Evolutionary conservation across 116 monocot species (phyloP), one percentile per base, ranked within the genome.

Genomic region (Phalaenopsis hybrid): DNA sequence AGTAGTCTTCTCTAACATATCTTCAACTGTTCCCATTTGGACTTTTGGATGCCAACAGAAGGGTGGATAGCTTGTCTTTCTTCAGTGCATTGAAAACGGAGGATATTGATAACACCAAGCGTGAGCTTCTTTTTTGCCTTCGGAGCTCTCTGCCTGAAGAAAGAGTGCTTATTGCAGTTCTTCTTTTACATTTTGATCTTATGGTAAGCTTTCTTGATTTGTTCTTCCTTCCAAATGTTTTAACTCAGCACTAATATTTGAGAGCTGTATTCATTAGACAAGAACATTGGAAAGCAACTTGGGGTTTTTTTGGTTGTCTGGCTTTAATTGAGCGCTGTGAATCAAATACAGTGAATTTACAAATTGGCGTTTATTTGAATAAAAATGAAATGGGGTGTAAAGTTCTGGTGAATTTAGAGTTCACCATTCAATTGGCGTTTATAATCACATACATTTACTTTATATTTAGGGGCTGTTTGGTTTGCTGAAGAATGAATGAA

Each of bases 111-210:
- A 80, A 84, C 45, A 82, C 84, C 61, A 85, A 88, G 87, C 77
- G 87, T 70, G 78, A 85, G 1, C 82, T 91, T 44, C 89, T 91
- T 8, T 80, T 82, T 57, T 77, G 83, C 83, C 85, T 91, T 73
- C 85, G 87, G 34, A 83, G 73, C 81, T 79, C 77, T 4, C 67
- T 37, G 5, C 63, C 75, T 18, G 79, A 87, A 81, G 85, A 86
- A 80, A 85, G 67, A 82, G 84, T 72, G 4, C 73, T 80, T 11
- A 82, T 83, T 80, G 85, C 91, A 18, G 81, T 89, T 77, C 85
- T 91, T 25, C 83, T 91, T 13, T 59, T 91, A 68, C 80, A 86
- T 76, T 70, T 91, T 51, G 91, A 88, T 83, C 80, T 80, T 13
- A 80, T 84, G 89, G 91, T 91, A 85, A 41, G 46, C 15, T 49